Conservation (phyloP, 2,329 filamentous ascomycete species). For the Claviceps monticola region DNA sequence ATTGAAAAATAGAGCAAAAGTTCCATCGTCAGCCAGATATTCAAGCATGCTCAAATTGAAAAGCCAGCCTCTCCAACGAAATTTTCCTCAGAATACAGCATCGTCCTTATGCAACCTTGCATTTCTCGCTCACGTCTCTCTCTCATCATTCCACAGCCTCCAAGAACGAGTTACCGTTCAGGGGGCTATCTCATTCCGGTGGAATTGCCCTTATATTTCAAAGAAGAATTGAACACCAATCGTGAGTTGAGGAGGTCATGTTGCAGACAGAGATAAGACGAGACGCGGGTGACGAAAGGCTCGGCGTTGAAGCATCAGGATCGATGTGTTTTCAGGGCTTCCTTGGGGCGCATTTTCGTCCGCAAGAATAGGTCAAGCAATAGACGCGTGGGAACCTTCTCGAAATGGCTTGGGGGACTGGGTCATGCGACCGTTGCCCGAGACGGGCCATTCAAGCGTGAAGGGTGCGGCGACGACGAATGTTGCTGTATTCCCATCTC, state of each 20-base stretch:
- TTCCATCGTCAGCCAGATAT: slow-evolving; percentile 46
- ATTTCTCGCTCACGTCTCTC: neutral
- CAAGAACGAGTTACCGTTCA: neutral
- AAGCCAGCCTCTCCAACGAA: slow-evolving; percentile 6
- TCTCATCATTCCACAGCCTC: neutral
- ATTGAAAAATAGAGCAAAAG: slow-evolving; percentile 18
- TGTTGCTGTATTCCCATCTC: slow-evolving; percentile 13
- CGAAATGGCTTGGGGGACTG: neutral
- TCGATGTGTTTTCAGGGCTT: neutral
- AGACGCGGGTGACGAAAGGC: neutral
- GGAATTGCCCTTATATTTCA: slow-evolving; percentile 7
- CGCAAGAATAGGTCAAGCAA: slow-evolving; percentile 7
- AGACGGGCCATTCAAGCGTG: neutral
- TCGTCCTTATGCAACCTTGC: neutral
- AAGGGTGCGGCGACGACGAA: neutral
- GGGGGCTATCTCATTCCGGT: neutral
- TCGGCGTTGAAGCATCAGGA: neutral
- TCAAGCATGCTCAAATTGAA: slow-evolving; percentile 45
- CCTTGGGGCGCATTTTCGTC: slow-evolving; percentile 6
- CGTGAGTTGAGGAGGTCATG: neutral
- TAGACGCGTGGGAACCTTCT: slow-evolving; percentile 9
- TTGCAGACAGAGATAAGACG: neutral
- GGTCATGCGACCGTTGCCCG: neutral
- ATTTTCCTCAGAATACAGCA: neutral
- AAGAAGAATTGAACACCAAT: slow-evolving; percentile 7